Conservation (phyloP, 768 basidiomycete genomes). For the Mycena capillaripes region DNA sequence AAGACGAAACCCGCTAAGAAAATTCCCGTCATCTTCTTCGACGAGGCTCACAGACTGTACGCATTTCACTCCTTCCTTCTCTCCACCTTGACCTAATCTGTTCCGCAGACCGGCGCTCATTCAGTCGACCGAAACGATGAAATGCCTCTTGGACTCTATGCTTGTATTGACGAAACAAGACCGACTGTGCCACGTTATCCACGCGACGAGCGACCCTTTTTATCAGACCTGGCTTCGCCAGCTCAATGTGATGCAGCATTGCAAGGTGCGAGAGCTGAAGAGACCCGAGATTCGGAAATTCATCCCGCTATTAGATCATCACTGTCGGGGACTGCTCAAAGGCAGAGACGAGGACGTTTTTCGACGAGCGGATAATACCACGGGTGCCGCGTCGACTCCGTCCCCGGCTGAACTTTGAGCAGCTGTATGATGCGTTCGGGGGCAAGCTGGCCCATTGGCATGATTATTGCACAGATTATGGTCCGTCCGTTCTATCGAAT, state of each 20-base stretch:
- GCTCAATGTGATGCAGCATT: slow-evolving; percentile 86
- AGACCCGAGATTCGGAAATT: background rate
- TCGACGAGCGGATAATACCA: slow-evolving; percentile 74
- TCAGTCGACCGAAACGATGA: slow-evolving; percentile 85
- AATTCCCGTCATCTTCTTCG: slow-evolving; percentile 83
- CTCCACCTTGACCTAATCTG: slow-evolving; percentile 21
- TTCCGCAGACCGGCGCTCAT: slow-evolving; percentile 76
- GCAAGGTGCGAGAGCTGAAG: slow-evolving; percentile 65
- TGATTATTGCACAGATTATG: slow-evolving; percentile 83
- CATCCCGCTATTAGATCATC: slow-evolving; percentile 64
- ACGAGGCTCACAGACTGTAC: slow-evolving; percentile 89
- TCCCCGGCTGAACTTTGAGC: slow-evolving; percentile 73
- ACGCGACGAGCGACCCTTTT: slow-evolving; percentile 87
- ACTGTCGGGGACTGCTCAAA: slow-evolving; percentile 87
- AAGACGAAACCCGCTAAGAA: slow-evolving; percentile 65
- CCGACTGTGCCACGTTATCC: slow-evolving; percentile 85
- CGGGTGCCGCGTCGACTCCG: slow-evolving; percentile 76
- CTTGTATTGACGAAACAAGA: slow-evolving; percentile 91
- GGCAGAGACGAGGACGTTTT: slow-evolving; percentile 76
- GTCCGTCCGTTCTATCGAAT: slow-evolving; percentile 52
- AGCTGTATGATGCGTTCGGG: slow-evolving; percentile 83
- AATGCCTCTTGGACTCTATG: slow-evolving; percentile 87
- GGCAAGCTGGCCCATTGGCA: slow-evolving; percentile 89
- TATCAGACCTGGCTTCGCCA: slow-evolving; percentile 89
- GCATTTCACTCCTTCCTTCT: slow-evolving; percentile 35